Base-by-base conservation (phyloP, 768 basidiomycete genomes). In the Leccinellum luteum region DNA sequence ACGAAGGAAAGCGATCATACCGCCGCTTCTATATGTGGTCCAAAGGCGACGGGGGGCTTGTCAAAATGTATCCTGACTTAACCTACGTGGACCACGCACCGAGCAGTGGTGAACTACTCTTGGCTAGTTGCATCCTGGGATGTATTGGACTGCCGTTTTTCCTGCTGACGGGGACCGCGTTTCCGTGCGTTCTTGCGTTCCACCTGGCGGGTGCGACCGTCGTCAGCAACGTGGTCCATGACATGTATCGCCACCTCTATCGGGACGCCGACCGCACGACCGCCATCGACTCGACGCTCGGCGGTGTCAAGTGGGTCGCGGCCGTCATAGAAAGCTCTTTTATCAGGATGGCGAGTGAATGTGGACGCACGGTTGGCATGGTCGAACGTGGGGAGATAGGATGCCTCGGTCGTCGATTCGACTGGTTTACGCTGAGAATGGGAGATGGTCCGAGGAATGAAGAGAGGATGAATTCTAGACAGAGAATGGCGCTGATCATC, bases 11-110 rank as follows among this genome's bases (percentile, higher is more conserved):
- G 8, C 64, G 76, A 15, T 74, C 78, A 0, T 85, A 85, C 57
- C 76, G 69, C 73, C 68, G 83, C 19, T 85, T 85, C 59, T 81
- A 80, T 58, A 80, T 78, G 77, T 85, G 85, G 84, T 75, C 80
- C 1, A 75, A 78, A 48, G 84, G 84, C 3, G 85, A 86, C 27
- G 84, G 82, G 0, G 75, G 71, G 0, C 75, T 86, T 23, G 66
- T 82, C 61, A 75, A 66, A 52, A 64, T 74, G 60, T 84, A 81
- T 54, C 82, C 83, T 2, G 67, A 79, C 27, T 66, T 76, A 58
- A 67, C 73, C 12, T 85, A 83, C 64, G 49, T 64, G 23, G 81
- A 82, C 60, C 64, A 67, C 25, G 72, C 75, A 35, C 81, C 81
- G 0, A 85, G 80, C 66, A 78, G 77, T 47, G 80, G 79, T 3